Percentiles rank a stretch among this genome's conserved stretches.
phyloP scores from a whole-genome alignment of 257 asterid species.

The Petunia axillaris region DNA sequence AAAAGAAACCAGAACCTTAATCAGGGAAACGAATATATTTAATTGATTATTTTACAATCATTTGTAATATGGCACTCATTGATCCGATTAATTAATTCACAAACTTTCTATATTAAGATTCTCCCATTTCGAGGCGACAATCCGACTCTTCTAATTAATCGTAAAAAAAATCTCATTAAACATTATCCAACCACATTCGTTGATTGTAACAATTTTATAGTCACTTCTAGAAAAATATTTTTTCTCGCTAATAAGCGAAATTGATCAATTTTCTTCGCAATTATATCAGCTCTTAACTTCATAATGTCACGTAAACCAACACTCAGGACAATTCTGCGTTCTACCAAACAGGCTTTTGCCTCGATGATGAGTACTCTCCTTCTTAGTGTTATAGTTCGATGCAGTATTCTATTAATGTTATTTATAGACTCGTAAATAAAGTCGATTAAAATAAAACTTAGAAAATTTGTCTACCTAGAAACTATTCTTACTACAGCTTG shows the following conservation, averaged over 20 bases:
- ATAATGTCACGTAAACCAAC: not conserved
- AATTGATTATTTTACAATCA: not conserved
- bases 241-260: not conserved
- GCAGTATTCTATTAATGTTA: conserved; percentile 18
- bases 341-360: no score
- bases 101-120: no score
- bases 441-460: not conserved
- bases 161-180: no score
- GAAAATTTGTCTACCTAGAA: not conserved
- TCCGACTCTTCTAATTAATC: no score
- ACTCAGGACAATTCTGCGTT: not conserved
- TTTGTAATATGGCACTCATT: no score
- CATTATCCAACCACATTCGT: no score
- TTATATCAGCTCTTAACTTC: not conserved
- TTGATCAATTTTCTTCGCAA: not conserved
- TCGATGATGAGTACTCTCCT: no score
- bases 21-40: not conserved
- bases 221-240: no score
- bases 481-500: not conserved
- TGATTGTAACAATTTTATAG: no score
- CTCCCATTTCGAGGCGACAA: no score
- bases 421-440: conserved; percentile 17
- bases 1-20: not conserved
- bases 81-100: no score
- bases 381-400: not conserved